Evolutionary conservation across 352 stramenopile species (phyloP), one percentile per base, ranked within the genome.

Genomic region (Pythium coloratum): DNA sequence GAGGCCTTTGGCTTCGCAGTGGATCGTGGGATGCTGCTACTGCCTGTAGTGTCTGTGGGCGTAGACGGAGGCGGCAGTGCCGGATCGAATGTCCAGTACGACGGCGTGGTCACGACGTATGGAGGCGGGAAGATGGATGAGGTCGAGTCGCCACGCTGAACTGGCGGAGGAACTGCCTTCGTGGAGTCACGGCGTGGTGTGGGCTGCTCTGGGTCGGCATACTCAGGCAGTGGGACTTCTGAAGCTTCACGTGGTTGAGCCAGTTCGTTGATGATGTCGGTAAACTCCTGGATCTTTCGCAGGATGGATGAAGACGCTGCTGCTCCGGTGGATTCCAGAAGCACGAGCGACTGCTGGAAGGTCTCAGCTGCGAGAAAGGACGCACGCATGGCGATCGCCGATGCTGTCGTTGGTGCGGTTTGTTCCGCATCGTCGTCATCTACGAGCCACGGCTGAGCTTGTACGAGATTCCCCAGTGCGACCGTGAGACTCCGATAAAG

Each of bases 61-160:
- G 76, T 30, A 33, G 63, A 66, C 49, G 64, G 38, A 71, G 76
- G 33, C 33, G 66, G 38, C 32, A 76, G 24, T 50, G 54, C 61
- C 6, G 67, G 67, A 2, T 73, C 44, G 20, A 73, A 73, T 5
- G 67, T 70, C 67, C 67, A 73, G 57, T 73, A 73, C 40, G 67
- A 55, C 14, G 67, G 61, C 24, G 38, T 54, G 2, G 61, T 66
- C 2, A 42, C 42, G 10, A 61, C 44, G 44, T 73, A 73, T 7
- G 62, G 62, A 18, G 67, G 61, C 18, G 67, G 67, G 40, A 73
- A 73, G 20, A 53, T 28, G 13, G 49, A 55, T 0, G 67, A 65
- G 7, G 9, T 14, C 6, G 67, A 59, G 40, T 69, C 55, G 16
- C 24, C 49, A 4, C 60, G 61, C 18, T 68, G 55, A 1, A 69